These are phyloP conservation scores for Allium sativum DNA, from an alignment of 106 monocot genomes.

Conservation along the genomic window DNA sequence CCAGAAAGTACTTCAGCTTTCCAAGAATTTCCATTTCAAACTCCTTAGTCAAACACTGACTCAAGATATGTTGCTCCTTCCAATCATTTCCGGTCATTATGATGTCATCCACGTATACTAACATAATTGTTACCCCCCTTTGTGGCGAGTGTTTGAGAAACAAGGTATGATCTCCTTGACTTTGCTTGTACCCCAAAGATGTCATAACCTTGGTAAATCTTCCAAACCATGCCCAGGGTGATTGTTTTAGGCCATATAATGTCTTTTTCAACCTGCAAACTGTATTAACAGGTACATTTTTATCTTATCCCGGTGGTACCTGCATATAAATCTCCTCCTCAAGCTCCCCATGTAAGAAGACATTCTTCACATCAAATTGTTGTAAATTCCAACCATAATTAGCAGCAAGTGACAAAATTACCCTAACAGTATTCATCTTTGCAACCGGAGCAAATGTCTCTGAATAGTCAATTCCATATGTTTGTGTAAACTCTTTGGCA, in stretches of 20 bases:
- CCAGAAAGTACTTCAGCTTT: background rate
- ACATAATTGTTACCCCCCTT: too few species aligned
- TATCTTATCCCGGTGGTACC: background rate
- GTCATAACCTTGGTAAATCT: too few species aligned
- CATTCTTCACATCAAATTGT: background rate
- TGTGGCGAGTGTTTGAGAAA: too few species aligned
- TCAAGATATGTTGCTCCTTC: too few species aligned
- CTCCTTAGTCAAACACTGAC: too few species aligned
- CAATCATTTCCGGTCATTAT: too few species aligned
- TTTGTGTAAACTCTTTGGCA: conserved; percentile 1
- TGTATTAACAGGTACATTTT: too few species aligned
- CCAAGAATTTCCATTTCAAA: conserved; percentile 7
- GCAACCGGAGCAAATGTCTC: conserved; percentile 6
- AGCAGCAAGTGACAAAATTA: conserved; percentile 3
- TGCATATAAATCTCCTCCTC: background rate
- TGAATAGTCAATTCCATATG: conserved; percentile 5
- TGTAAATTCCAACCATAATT: conserved; percentile 9
- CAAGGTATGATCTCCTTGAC: too few species aligned
- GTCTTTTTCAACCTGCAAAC: background rate
- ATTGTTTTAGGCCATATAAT: background rate
- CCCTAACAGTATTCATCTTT: background rate
- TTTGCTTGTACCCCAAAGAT: too few species aligned
- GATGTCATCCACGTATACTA: too few species aligned
- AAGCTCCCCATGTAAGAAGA: too few species aligned
- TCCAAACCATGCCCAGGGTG: too few species aligned